Conservation (phyloP, 768 basidiomycete species). For the Lactarius vividus region DNA sequence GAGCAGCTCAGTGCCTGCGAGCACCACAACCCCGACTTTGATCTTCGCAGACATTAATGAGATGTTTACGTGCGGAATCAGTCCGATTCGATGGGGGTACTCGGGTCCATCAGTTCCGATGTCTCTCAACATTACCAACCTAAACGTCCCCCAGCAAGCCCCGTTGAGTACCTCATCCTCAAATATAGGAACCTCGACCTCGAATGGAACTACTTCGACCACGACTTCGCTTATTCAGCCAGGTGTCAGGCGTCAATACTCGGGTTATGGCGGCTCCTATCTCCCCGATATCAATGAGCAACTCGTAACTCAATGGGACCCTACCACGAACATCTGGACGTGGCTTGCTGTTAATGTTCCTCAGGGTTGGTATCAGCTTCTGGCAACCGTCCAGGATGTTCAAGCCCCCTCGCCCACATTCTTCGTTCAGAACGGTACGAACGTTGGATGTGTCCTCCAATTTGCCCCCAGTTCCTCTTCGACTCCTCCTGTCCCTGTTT, state of each 20-base stretch:
- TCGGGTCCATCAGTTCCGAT: conserved; percentile 30
- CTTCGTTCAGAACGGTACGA: conserved; percentile 39
- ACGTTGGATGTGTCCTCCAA: conserved; percentile 36
- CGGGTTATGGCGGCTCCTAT: conserved; percentile 17
- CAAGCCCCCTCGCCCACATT: conserved; percentile 35
- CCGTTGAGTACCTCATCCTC: conserved; percentile 2
- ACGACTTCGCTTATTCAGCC: neutral
- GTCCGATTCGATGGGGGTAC: conserved; percentile 33
- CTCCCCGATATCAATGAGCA: conserved; percentile 27
- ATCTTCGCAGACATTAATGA: conserved; percentile 23
- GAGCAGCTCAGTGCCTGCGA: neutral
- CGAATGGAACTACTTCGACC: conserved; percentile 12
- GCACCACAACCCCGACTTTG: neutral
- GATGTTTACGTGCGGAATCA: conserved; percentile 38
- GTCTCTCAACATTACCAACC: conserved; percentile 42
- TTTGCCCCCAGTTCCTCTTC: conserved; percentile 26
- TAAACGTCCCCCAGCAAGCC: conserved; percentile 33
- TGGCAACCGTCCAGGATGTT: conserved; percentile 27
- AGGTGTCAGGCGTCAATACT: conserved; percentile 7
- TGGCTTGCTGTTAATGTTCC: conserved; percentile 50
- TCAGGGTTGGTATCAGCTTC: conserved; percentile 47
- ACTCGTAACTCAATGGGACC: conserved; percentile 35
- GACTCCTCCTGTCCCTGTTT: conserved; percentile 27
- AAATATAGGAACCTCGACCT: conserved; percentile 16
- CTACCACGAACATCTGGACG: conserved; percentile 33